Evolutionary conservation across 805 yeast genomes (phyloP).

Genomic region (Candida patagonica): DNA sequence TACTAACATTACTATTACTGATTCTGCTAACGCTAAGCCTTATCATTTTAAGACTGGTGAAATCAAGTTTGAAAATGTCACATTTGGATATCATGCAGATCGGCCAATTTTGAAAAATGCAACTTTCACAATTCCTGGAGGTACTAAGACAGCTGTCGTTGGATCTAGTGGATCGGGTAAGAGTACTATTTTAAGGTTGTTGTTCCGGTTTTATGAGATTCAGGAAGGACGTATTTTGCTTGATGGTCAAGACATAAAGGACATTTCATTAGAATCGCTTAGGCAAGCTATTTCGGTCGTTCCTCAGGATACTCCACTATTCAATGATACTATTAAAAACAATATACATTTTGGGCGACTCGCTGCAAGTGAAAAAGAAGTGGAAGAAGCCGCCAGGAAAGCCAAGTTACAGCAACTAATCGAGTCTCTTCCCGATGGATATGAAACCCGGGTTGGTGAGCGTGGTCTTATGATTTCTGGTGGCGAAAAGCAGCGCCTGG

Average conservation of each 20-base stretch:
- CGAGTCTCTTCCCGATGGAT: slow-evolving; percentile 70
- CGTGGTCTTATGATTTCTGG: slow-evolving; percentile 98
- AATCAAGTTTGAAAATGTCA: slow-evolving; percentile 79
- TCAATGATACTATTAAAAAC: slow-evolving; percentile 82
- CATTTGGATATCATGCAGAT: slow-evolving; percentile 85
- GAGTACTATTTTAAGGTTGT: slow-evolving; percentile 74
- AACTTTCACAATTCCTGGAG: slow-evolving; percentile 80
- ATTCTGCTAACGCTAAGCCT: slow-evolving; percentile 53
- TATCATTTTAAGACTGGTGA: slow-evolving; percentile 61
- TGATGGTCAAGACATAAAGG: slow-evolving; percentile 81
- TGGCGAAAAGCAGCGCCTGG: slow-evolving; percentile 95
- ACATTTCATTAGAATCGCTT: slow-evolving; percentile 65
- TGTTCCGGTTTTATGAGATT: slow-evolving; percentile 86
- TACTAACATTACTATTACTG: slow-evolving; percentile 57
- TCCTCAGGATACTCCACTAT: slow-evolving; percentile 95
- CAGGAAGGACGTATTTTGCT: slow-evolving; percentile 65
- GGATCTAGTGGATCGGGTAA: slow-evolving; percentile 97
- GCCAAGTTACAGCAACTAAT: slow-evolving; percentile 64
- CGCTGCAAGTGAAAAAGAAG: slow-evolving; percentile 63
- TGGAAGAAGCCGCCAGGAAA: slow-evolving; percentile 48
- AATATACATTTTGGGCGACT: slow-evolving; percentile 81
- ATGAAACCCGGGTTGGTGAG: slow-evolving; percentile 85
- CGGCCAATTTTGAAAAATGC: slow-evolving; percentile 79
- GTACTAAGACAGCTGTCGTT: slow-evolving; percentile 84
- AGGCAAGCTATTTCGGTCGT: slow-evolving; percentile 79